A percentile compares a stretch with the other conserved stretches of the same genome.
phyloP scores from a whole-genome alignment of 2,329 filamentous ascomycete species.

The Fusarium sublunatum region DNA sequence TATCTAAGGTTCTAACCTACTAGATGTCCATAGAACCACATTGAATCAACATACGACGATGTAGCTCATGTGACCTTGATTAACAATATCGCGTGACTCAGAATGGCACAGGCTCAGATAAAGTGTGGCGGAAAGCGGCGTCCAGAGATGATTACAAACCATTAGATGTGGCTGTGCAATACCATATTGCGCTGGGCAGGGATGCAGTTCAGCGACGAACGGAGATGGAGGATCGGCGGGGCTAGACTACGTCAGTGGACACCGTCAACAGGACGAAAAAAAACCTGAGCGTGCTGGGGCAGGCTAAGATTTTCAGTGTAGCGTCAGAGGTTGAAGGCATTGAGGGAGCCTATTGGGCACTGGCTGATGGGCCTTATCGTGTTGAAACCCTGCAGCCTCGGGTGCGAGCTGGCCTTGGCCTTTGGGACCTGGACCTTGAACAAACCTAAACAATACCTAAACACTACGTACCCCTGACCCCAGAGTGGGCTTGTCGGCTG shows the following conservation, averaged over 20 bases:
- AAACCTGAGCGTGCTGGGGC: conserved; percentile 34
- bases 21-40: conserved; percentile 7
- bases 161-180: conserved; percentile 43
- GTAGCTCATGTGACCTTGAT: conserved; percentile 34
- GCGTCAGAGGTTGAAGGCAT: conserved; percentile 34
- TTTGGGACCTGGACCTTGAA: conserved; percentile 11
- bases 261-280: conserved; percentile 22
- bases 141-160: conserved; percentile 34
- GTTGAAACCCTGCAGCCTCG: conserved; percentile 32
- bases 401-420: conserved; percentile 31
- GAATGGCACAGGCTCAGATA: conserved; percentile 17
- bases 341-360: conserved; percentile 36
- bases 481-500: conserved; percentile 26
- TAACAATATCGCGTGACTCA: conserved; percentile 42
- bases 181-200: conserved; percentile 27
- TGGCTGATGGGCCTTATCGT: conserved; percentile 24
- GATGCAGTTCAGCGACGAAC: conserved; percentile 8
- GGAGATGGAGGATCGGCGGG: conserved; percentile 36
- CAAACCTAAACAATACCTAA: conserved; percentile 18
- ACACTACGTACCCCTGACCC: conserved; percentile 14
- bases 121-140: conserved; percentile 45
- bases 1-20: conserved; percentile 11
- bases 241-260: conserved; percentile 44
- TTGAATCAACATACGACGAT: conserved; percentile 33
- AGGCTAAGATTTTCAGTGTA: conserved; percentile 36